A percentile compares a stretch with the other conserved stretches of the same genome.
Evolutionary conservation across 257 asterid species (phyloP).

Genomic region (Solanum ossicruentum): DNA sequence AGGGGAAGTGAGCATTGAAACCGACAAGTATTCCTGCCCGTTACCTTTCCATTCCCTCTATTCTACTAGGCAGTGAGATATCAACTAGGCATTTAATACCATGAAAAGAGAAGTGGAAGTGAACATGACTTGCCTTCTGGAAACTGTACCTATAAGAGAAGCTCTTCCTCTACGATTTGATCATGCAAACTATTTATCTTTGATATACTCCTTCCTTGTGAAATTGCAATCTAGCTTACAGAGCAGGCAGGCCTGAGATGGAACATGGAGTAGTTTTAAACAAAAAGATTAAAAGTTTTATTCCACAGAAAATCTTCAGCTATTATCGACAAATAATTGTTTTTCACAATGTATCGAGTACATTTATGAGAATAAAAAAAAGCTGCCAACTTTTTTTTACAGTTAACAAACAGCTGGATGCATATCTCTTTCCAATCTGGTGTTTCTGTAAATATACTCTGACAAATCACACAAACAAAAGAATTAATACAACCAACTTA

Average conservation of each 20-base stretch:
- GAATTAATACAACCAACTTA: neutral
- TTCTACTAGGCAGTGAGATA: neutral
- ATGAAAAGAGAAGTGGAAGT: neutral
- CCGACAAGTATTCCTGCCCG: neutral
- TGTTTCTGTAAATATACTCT: neutral
- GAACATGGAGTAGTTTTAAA: neutral
- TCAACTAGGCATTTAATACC: neutral
- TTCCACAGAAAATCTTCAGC: neutral
- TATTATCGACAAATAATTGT: constrained; percentile 8
- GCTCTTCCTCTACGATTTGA: neutral
- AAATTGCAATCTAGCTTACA: neutral
- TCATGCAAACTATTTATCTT: neutral
- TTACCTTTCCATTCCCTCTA: neutral
- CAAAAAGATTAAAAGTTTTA: neutral
- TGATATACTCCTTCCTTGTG: neutral
- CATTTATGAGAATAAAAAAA: constrained; percentile 14
- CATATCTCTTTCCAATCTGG: constrained; percentile 1
- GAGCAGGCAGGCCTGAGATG: neutral
- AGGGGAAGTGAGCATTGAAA: neutral
- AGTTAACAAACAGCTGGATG: constrained; percentile 62
- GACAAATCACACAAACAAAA: constrained; percentile 13
- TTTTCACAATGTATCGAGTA: constrained; percentile 19
- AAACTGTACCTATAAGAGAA: neutral
- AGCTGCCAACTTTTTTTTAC: constrained; percentile 51
- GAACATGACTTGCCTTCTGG: neutral